Evolutionary conservation across 345 rosid species (phyloP).

Genomic region (Rhodamnia rubescens): DNA sequence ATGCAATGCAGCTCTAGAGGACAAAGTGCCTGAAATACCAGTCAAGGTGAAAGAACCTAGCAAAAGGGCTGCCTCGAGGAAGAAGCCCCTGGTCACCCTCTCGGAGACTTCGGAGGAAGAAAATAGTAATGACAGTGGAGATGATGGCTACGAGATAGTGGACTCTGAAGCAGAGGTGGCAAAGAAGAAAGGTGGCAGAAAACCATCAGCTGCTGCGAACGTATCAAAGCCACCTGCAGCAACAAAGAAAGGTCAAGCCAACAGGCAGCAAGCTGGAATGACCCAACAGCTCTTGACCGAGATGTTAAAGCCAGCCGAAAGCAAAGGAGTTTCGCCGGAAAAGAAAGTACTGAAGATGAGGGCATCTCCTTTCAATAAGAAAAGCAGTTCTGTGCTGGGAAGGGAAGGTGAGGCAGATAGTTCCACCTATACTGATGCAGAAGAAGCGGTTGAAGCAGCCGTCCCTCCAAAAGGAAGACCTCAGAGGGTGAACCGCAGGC

Average conservation of each 20-base stretch:
- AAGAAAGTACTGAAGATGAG: slow-evolving; percentile 83
- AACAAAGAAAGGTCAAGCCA: slow-evolving; percentile 43
- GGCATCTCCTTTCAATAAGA: slow-evolving; percentile 80
- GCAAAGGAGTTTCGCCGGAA: slow-evolving; percentile 48
- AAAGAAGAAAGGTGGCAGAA: slow-evolving; percentile 31
- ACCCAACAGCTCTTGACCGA: slow-evolving; percentile 45
- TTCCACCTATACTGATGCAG: background rate
- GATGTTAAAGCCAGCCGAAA: slow-evolving; percentile 43
- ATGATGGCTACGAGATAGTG: slow-evolving; percentile 19
- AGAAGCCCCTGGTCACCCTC: slow-evolving; percentile 15
- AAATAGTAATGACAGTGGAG: slow-evolving; percentile 10
- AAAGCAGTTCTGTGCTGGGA: slow-evolving; percentile 57
- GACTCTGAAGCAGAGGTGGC: background rate
- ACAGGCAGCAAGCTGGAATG: slow-evolving; percentile 29
- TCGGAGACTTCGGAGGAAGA: slow-evolving; percentile 27
- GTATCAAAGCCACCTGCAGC: slow-evolving; percentile 12
- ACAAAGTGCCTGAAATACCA: slow-evolving; percentile 25
- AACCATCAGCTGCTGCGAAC: slow-evolving; percentile 17
- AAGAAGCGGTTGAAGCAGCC: slow-evolving; percentile 5
- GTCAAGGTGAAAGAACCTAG: slow-evolving; percentile 21
- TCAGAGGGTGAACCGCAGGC: slow-evolving; percentile 31
- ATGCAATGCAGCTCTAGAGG: slow-evolving; percentile 32
- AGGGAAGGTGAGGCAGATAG: background rate
- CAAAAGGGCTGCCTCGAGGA: slow-evolving; percentile 25
- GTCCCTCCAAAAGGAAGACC: slow-evolving; percentile 49